These are phyloP conservation scores for Neurospora tetraspora DNA, from an alignment of 495 filamentous ascomycete genomes.

Conservation along the genomic window DNA sequence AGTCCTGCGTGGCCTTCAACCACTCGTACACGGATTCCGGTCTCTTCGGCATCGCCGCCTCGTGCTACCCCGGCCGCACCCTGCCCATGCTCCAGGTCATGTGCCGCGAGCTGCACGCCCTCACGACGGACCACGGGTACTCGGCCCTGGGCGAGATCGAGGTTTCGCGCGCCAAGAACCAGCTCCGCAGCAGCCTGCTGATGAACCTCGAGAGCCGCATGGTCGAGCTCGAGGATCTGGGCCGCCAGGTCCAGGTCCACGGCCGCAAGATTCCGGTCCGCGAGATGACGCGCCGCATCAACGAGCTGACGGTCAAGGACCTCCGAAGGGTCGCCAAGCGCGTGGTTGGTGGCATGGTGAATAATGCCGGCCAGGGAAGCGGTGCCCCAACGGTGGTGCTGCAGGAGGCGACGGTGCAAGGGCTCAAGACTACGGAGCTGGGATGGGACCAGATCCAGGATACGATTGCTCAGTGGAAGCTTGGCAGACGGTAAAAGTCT, in stretches of 20 bases:
- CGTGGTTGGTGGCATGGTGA: constrained; percentile 67
- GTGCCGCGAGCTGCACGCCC: constrained; percentile 73
- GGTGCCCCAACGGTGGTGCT: constrained; percentile 91
- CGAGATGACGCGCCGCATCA: constrained; percentile 88
- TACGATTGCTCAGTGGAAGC: constrained; percentile 69
- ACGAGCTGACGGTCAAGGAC: constrained; percentile 70
- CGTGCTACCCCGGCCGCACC: constrained; percentile 67
- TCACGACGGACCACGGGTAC: constrained; percentile 63
- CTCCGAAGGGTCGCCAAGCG: constrained; percentile 72
- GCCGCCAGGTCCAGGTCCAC: constrained; percentile 91
- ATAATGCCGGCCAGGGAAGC: constrained; percentile 68
- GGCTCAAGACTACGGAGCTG: constrained; percentile 41
- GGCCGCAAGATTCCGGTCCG: constrained; percentile 79
- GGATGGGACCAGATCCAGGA: constrained; percentile 87
- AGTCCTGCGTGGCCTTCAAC: constrained; percentile 91
- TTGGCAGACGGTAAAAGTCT: constrained; percentile 44
- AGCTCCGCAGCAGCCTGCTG: constrained; percentile 77
- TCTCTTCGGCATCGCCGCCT: constrained; percentile 84
- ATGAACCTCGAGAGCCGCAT: constrained; percentile 98
- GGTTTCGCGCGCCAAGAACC: constrained; percentile 96
- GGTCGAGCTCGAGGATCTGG: constrained; percentile 97
- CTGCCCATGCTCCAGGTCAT: constrained; percentile 83
- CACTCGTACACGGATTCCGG: constrained; percentile 94
- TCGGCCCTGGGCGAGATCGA: constrained; percentile 61
- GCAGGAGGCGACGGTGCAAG: constrained; percentile 62